phyloP scores from a whole-genome alignment of 208 protist genomes.

The Trypanosoma melophagium region DNA sequence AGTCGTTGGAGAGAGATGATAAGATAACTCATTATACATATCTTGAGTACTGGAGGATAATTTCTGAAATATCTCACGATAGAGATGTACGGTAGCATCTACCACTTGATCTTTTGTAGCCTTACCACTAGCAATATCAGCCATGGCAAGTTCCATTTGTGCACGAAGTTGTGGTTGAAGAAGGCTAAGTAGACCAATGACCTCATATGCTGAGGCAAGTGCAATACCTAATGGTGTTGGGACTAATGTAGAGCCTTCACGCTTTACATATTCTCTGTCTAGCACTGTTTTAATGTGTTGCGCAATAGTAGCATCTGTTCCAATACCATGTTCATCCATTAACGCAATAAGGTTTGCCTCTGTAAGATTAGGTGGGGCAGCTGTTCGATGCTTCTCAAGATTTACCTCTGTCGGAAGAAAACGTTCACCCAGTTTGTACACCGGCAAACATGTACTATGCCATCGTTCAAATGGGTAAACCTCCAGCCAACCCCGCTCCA shows the following conservation, averaged over 20 bases:
- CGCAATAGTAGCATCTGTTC: constrained; percentile 99
- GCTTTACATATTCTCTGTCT: constrained; percentile 90
- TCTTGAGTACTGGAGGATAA: constrained; percentile 37
- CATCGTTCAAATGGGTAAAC: constrained; percentile 91
- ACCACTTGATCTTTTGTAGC: constrained; percentile 84
- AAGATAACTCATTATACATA: constrained; percentile 57
- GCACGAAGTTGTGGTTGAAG: constrained; percentile 89
- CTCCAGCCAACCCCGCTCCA: constrained; percentile 94
- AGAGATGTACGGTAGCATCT: constrained; percentile 64
- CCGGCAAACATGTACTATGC: constrained; percentile 89
- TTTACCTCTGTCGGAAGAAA: constrained; percentile 87
- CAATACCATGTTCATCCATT: constrained; percentile 98
- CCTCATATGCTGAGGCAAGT: constrained; percentile 95
- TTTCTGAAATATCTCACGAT: constrained; percentile 78
- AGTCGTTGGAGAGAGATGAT: constrained; percentile 36
- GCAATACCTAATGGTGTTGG: constrained; percentile 95
- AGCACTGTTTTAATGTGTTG: constrained; percentile 98
- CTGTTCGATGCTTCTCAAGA: constrained; percentile 80
- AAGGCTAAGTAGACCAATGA: constrained; percentile 91
- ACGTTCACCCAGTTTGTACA: constrained; percentile 84
- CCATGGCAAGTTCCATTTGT: constrained; percentile 94
- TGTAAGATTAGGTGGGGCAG: constrained; percentile 92
- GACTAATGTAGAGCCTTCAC: constrained; percentile 71
- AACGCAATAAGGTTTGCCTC: constrained; percentile 97
- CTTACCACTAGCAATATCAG: constrained; percentile 72